Evolutionary conservation across 306 rosid species (phyloP), one percentile per base, ranked within the genome.

Genomic region (Casuarina glauca): DNA sequence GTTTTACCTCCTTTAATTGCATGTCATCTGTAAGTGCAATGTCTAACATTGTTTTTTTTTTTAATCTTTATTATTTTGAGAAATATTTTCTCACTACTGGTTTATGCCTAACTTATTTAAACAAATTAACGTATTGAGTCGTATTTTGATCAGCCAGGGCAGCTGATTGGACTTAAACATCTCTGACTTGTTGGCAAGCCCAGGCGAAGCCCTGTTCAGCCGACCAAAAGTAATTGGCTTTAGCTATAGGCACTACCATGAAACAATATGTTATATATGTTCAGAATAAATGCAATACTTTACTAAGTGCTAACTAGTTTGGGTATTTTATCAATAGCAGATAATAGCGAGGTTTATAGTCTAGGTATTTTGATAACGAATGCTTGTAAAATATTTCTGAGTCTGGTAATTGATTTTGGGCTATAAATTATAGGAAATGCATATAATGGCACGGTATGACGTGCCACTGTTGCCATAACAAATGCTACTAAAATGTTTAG

Each of bases 131-230:
- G 32, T 26, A 26, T 26, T 63, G 46, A 36, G 46, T 36, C 45
- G 45, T 38, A 63, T 38, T 41, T 61, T 35, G 44, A 32, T 42
- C 43, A 35, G 68, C 41, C 68, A 38, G 69, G 38, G 19, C 45
- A 57, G 26, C 64, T 13, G 69, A 36, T 63, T 63, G 69, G 69
- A 19, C 69, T 63, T 63, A 15, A 6, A 44, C 42, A 39, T 39
- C 43, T 39, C n/a, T 63, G 38, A 41, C 38, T 63, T 63, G 69
- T 8, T 63, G 69, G 69, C 69, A 63, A 63, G 20, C 43, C 45
- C 69, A 63, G 69, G 69, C 38, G 69, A 63, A 63, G 46, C 43
- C 69, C 45, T 41, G 38, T 16, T 63, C 43, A 36, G 36, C 46
- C 69, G 15, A 12, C 46, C 42, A 36, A 38, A 63, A 63, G 4